Evolutionary conservation across 495 filamentous ascomycete species (phyloP), one percentile per base, ranked within the genome.

Genomic region (Hyaloscypha hepaticicola): DNA sequence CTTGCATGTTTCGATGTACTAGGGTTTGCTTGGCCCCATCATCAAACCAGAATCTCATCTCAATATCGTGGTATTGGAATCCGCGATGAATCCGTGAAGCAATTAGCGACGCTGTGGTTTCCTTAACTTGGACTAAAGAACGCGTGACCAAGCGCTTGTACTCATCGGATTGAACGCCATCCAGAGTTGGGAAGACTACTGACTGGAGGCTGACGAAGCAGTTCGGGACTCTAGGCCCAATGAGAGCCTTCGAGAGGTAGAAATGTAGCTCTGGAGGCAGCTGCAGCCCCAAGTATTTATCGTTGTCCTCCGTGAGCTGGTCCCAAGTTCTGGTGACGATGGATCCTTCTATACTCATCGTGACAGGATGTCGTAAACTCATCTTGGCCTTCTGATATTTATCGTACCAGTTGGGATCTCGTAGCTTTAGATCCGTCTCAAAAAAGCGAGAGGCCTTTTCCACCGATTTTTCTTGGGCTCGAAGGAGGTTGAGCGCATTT

Each of bases 221-320:
- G 70, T 90, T 91, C 9, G 96, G 82, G 19, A 96, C 78, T 45
- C 92, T 87, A 2, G 92, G 81, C 7, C 91, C 86, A 63, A 96
- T 83, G 19, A 97, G 75, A 29, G 91, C 95, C 31, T 84, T 87
- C 64, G 91, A 91, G 33, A 98, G 82, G 70, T 99, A 98, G 73
- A 90, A 90, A 73, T 92, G 96, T 6, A 99, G 78, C 76, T 99
- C 96, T 59, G 93, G 87, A 1, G 96, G 93, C 19, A 99, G 81
- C 33, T 92, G 90, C 60, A 93, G 86, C 24, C 93, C 92, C 67
- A 96, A 88, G 72, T 97, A 90, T 68, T 93, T 88, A 75, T 95
- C 90, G 66, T 92, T 82, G 74, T 98, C 94, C 24, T 79, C 80
- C 21, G 95, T 93, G 2, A 89, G 82, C 34, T 83, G 77, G 8